A percentile compares a stretch with the other conserved stretches of the same genome.
phyloP scores from a whole-genome alignment of 768 basidiomycete genomes.

The Lactarius hatsudake region DNA sequence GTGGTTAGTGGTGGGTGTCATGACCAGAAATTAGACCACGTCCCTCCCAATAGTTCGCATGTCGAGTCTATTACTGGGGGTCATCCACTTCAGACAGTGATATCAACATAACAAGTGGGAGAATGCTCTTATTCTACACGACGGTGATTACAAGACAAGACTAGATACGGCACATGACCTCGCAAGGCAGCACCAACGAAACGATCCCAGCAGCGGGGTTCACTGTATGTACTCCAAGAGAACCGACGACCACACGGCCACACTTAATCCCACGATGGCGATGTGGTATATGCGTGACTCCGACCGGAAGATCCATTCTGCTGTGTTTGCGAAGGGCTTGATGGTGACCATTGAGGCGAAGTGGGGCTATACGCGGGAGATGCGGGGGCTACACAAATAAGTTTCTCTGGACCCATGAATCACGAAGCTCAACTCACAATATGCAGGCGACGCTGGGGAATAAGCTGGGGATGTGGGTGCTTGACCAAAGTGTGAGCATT shows the following conservation, averaged over 20 bases:
- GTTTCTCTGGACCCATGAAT: constrained; percentile 5
- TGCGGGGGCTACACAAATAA: constrained; percentile 57
- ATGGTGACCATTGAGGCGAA: constrained; percentile 80
- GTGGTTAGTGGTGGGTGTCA: not conserved
- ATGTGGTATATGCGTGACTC: constrained; percentile 44
- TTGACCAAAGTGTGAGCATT: constrained; percentile 34
- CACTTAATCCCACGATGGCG: constrained; percentile 50
- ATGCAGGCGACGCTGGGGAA: constrained; percentile 82
- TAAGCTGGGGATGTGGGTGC: constrained; percentile 87
- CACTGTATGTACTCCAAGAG: not conserved
- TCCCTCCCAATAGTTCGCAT: not conserved
- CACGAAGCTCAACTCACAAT: constrained; percentile 52
- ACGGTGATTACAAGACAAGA: constrained; percentile 23
- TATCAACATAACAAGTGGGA: constrained; percentile 6
- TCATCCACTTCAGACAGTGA: not conserved
- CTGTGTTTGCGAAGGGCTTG: constrained; percentile 60
- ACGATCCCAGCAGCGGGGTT: constrained; percentile 8
- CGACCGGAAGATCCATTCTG: constrained; percentile 40
- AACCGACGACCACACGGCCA: not conserved
- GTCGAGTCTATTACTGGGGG: not conserved
- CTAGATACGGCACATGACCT: constrained; percentile 25
- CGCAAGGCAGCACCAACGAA: constrained; percentile 5
- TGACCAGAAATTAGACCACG: not conserved
- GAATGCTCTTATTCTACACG: constrained; percentile 25
- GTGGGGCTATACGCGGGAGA: constrained; percentile 86